A percentile compares a stretch with the other conserved stretches of the same genome.
phyloP scores from a whole-genome alignment of 345 rosid genomes.

The Arabidopsis suecica region DNA sequence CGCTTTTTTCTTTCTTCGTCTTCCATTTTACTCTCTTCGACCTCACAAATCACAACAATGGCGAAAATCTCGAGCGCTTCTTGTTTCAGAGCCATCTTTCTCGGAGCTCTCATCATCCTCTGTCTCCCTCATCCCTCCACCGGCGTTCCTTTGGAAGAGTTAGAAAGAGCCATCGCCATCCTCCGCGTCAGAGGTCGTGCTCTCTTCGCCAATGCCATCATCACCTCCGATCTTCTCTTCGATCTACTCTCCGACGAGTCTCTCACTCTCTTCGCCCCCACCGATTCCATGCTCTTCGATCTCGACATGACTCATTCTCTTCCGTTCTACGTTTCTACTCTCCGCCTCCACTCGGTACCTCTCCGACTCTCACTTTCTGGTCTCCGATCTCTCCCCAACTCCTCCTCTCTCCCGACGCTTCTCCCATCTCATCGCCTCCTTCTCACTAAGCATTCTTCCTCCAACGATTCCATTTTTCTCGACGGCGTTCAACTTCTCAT shows the following conservation, averaged over 20 bases:
- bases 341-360: conserved; percentile 54
- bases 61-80: conserved; percentile 24
- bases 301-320: conserved; percentile 57
- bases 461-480: conserved; percentile 26
- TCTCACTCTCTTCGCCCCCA: conserved; percentile 51
- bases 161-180: conserved; percentile 48
- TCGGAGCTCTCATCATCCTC: conserved; percentile 35
- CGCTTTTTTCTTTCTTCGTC: conserved; percentile 14
- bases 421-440: conserved; percentile 45
- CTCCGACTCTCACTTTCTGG: conserved; percentile 49
- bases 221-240: conserved; percentile 57
- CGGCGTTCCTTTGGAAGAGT: conserved; percentile 46
- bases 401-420: conserved; percentile 49
- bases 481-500: conserved; percentile 42
- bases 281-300: conserved; percentile 52
- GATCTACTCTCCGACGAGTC: conserved; percentile 52
- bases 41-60: conserved; percentile 33
- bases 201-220: conserved; percentile 62
- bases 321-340: conserved; percentile 50
- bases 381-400: conserved; percentile 46
- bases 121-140: conserved; percentile 35
- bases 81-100: conserved; percentile 28
- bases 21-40: conserved; percentile 9
- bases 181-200: conserved; percentile 53
- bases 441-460: conserved; percentile 30